Percentiles rank a stretch among this genome's conserved stretches.
Evolutionary conservation across 306 rosid species (phyloP).

Genomic region (Trifolium fragiferum): DNA sequence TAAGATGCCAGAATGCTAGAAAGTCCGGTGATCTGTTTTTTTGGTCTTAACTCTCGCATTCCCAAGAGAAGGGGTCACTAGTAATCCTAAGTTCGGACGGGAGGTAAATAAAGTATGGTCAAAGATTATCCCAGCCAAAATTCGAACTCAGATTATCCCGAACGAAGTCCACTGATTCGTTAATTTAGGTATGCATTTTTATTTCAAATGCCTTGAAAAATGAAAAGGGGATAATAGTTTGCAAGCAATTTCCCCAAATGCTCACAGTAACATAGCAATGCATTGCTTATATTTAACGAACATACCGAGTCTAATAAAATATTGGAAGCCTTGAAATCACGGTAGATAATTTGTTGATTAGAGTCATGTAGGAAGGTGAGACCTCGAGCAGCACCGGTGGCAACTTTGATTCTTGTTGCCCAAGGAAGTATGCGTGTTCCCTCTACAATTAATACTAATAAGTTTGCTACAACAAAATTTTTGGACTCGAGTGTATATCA

Average conservation of each 20-base stretch:
- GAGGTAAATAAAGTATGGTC: too few species aligned
- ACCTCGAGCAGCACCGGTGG: slow-evolving; percentile 77
- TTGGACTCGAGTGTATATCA: neutral
- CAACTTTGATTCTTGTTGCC: slow-evolving; percentile 77
- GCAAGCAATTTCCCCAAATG: too few species aligned
- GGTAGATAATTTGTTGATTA: slow-evolving; percentile 73
- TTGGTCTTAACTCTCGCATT: too few species aligned
- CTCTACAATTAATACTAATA: slow-evolving; percentile 48
- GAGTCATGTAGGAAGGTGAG: slow-evolving; percentile 73
- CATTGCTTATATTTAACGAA: slow-evolving; percentile 25
- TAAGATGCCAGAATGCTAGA: slow-evolving; percentile 10
- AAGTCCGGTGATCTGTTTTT: neutral
- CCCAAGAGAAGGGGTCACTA: neutral
- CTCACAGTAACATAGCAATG: slow-evolving; percentile 12
- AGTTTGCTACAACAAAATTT: neutral
- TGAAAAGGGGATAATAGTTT: neutral
- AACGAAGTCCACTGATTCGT: too few species aligned
- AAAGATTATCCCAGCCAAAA: too few species aligned
- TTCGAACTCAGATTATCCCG: too few species aligned
- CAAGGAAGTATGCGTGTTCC: slow-evolving; percentile 58
- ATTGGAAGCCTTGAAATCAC: slow-evolving; percentile 93
- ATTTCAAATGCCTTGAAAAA: slow-evolving; percentile 9
- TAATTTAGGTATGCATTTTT: slow-evolving; percentile 7
- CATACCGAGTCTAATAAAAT: slow-evolving; percentile 82
- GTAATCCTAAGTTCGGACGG: too few species aligned